A percentile compares a stretch with the other conserved stretches of the same genome.
These are phyloP conservation scores for Fusarium ambrosium DNA, from an alignment of 2,329 filamentous ascomycete species.

Conservation along the genomic window DNA sequence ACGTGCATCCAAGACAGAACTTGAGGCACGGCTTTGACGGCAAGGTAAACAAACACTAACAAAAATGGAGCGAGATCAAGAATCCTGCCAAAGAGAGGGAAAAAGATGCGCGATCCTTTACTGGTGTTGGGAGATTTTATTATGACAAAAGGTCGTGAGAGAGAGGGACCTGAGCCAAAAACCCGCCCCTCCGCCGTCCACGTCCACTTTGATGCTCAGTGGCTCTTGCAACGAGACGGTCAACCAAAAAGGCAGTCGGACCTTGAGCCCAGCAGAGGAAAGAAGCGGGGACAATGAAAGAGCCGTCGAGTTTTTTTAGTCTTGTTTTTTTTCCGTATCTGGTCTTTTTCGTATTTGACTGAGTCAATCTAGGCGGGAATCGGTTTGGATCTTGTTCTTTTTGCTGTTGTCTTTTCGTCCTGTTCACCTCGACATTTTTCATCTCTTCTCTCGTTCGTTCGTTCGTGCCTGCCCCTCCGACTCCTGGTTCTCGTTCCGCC, in stretches of 20 bases:
- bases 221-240: constrained; percentile 34
- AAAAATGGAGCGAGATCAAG: neutral
- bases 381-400: constrained; percentile 19
- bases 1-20: constrained; percentile 30
- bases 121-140: constrained; percentile 15
- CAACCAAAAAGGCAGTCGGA: constrained; percentile 34
- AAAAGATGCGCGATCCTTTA: constrained; percentile 11
- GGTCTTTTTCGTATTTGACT: neutral
- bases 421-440: constrained; percentile 26
- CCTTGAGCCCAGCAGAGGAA: constrained; percentile 9
- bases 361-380: constrained; percentile 16
- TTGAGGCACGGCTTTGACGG: constrained; percentile 1
- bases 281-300: constrained; percentile 32
- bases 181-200: constrained; percentile 34
- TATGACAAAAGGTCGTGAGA: constrained; percentile 34
- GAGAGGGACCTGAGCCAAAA: constrained; percentile 27
- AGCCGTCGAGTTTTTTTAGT: neutral
- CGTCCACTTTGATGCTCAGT: constrained; percentile 38
- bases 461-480: neutral
- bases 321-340: neutral
- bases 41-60: neutral
- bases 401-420: constrained; percentile 5
- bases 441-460: constrained; percentile 8
- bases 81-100: constrained; percentile 1
- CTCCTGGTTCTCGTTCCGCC: constrained; percentile 10